Conservation (phyloP, 2,329 filamentous ascomycete genomes). For the Paracoccidioides lutzii region DNA sequence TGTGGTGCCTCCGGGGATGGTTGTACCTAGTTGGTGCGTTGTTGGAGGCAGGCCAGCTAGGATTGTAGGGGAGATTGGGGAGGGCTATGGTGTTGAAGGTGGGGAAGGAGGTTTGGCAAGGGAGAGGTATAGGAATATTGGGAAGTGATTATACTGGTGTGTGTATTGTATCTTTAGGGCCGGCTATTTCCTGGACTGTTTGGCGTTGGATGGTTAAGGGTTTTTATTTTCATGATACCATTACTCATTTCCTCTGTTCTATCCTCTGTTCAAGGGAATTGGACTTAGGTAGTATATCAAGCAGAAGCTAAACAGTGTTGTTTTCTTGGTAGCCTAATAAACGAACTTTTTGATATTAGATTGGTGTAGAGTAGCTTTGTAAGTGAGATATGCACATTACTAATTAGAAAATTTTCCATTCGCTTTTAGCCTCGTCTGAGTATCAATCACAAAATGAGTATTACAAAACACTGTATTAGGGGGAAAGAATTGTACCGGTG, state of each 20-base stretch:
- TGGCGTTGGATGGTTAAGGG: neutral
- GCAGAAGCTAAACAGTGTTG: too few relatives aligned
- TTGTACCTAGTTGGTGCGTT: slow-evolving; percentile 81
- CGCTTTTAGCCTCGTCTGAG: slow-evolving; percentile 1
- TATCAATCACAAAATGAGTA: slow-evolving; percentile 7
- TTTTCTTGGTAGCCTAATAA: neutral
- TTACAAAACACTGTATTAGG: slow-evolving; percentile 9
- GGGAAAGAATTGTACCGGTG: neutral
- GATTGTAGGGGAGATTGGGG: slow-evolving; percentile 62
- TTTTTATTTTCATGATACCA: neutral
- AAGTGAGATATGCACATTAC: neutral
- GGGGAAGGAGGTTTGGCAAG: slow-evolving; percentile 33
- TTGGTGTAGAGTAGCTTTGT: neutral
- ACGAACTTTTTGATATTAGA: neutral
- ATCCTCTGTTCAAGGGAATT: neutral
- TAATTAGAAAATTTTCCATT: neutral
- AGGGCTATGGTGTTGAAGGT: slow-evolving; percentile 35
- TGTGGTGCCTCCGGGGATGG: slow-evolving; percentile 75
- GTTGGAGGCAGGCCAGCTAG: slow-evolving; percentile 73
- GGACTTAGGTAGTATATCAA: neutral
- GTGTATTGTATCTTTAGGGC: neutral
- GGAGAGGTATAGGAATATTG: slow-evolving; percentile 30
- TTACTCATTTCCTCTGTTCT: neutral
- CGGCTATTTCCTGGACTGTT: neutral
- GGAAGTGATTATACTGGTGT: slow-evolving; percentile 13